Base-by-base conservation (phyloP, 768 basidiomycete genomes). In the Suillus discolor region DNA sequence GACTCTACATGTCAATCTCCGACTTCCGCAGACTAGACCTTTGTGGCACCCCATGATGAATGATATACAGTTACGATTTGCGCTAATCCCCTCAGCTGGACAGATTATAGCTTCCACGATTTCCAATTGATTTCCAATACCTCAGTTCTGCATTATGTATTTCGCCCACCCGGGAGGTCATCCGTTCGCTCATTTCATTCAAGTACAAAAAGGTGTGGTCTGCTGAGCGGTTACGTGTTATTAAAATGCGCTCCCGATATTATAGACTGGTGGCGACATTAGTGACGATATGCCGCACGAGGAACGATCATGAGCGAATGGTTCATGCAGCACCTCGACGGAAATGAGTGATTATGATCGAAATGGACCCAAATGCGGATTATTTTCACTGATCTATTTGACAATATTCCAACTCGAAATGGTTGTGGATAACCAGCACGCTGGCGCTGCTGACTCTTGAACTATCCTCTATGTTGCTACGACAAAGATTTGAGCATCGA, bases 151-250 rank as follows among this genome's bases (percentile, higher is more conserved):
- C 31, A 34, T 55, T 34, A 34, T 55, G 54, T n/a, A 34, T 34
- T 55, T 55, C 20, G 2, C 31, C 31, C 54, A 20, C 6, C 31
- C 53, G 53, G 53, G 18, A 34, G 28, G 28, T 34, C 31, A 55
- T 13, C 39, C 23, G 23, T 16, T 41, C 38, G 6, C 34, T 25
- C 38, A 57, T n/a, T 34, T 57, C 34, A 59, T 59, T 23, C 23
- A 25, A 59, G n/a, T 16, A 16, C 57, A 25, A 57, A 57, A 57
- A 38, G 28, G 57, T 6, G 16, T 39, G 23, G 57, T 23, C 23
- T 28, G 57, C 57, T 41, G 57, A 59, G 57, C 57, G 11, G 57
- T 39, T n/a, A 55, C 54, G 54, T 55, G 54, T 54, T 31, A 54
- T 54, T 31, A 54, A 54, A 59, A 41, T 18, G 23, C 7, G 57